These are phyloP conservation scores for Seiridium cupressi DNA, from an alignment of 2,329 filamentous ascomycete species.

Conservation along the genomic window DNA sequence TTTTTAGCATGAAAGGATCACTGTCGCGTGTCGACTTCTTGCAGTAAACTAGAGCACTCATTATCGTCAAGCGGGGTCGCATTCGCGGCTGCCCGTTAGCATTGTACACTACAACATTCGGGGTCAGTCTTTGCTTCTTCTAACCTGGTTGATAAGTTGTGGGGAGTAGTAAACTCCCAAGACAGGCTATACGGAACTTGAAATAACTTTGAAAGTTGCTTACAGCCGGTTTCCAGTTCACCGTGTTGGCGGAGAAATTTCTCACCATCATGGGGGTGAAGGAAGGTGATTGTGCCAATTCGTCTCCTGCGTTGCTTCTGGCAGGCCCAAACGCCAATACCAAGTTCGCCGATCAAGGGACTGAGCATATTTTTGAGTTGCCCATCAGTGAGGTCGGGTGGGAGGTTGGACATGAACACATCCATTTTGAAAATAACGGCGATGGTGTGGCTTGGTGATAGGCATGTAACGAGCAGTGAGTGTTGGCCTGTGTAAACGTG, in stretches of 20 bases:
- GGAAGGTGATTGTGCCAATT: slow-evolving; percentile 42
- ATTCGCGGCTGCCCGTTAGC: slow-evolving; percentile 8
- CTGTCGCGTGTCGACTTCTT: slow-evolving; percentile 31
- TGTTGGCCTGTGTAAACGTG: too few species aligned
- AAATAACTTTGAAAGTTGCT: too few species aligned
- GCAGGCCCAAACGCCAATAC: slow-evolving; percentile 41
- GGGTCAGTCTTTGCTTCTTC: too few species aligned
- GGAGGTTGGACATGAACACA: slow-evolving; percentile 42
- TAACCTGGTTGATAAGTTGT: too few species aligned
- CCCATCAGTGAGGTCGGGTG: slow-evolving; percentile 35
- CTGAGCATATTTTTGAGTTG: slow-evolving; percentile 36
- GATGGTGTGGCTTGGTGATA: neutral
- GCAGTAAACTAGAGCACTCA: slow-evolving; percentile 28
- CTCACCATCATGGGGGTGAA: slow-evolving; percentile 33
- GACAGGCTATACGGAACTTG: too few species aligned
- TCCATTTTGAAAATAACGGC: slow-evolving; percentile 36
- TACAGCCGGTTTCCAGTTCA: slow-evolving; percentile 7
- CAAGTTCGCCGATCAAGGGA: slow-evolving; percentile 37
- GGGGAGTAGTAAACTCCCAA: too few species aligned
- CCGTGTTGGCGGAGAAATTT: slow-evolving; percentile 36
- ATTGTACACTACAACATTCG: neutral
- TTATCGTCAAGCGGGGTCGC: slow-evolving; percentile 25
- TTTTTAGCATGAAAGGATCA: slow-evolving; percentile 32
- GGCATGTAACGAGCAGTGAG: too few species aligned
- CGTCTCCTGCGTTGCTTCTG: slow-evolving; percentile 35